Base-by-base conservation (phyloP, 2,329 filamentous ascomycete species). In the Botryotinia narcissicola region DNA sequence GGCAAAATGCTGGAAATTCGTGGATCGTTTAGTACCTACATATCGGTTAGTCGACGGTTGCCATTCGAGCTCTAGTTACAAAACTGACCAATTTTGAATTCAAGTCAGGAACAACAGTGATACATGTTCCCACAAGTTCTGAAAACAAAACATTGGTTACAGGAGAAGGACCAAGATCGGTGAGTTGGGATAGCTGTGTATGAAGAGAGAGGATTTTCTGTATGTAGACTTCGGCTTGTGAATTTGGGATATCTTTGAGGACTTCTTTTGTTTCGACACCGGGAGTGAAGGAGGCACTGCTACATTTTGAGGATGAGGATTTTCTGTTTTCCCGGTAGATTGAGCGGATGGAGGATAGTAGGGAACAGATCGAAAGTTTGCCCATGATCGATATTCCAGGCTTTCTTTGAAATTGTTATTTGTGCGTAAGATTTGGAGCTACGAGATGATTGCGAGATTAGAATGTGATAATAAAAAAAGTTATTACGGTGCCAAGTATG, bases 91-190 rank as follows among this genome's bases (percentile, higher is more conserved):
- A 7, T 37, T 42, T 57, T 60, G 71, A 72, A 40, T 40, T 40
- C 2, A 32, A 44, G 32, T n/a, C 64, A 37, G 71, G 62, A 46
- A 72, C 32, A n/a, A 72, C 37, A 3, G 29, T 42, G 32, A 80
- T 81, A 75, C 83, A 84, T 4, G 84, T 73, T 0, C 75, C 73
- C 2, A 85, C 83, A 2, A 85, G 78, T 2, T 80, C 77, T 1
- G 79, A 80, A 64, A 85, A 82, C 0, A 83, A 74, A 3, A 29
- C 70, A 70, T 85, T 83, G 63, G 83, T 76, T 35, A 76, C 71
- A 0, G 77, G 70, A 25, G 79, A 78, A 1, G 84, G 83, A 3
- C 75, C 74, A 8, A 85, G 78, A 54, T 75, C 70, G 7, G 70
- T 25, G 37, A 68, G 42, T 60, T 66, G 40, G 29, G 72, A 71